Evolutionary conservation across 2,329 filamentous ascomycete species (phyloP), one percentile per base, ranked within the genome.

Genomic region (Daldinia sp.): DNA sequence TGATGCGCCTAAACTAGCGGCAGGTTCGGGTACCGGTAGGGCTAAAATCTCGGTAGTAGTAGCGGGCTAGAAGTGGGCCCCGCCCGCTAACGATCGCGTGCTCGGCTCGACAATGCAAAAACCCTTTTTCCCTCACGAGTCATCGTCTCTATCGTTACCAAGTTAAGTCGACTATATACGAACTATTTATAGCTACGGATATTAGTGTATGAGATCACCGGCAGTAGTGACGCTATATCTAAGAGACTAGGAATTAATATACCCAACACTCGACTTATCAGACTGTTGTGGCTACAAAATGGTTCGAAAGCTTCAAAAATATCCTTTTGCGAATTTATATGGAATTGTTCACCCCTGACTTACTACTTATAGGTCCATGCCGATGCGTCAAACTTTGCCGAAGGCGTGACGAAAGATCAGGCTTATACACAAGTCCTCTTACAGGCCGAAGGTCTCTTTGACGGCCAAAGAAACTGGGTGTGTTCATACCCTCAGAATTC

Each of bases 381-480:
- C 52, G 91, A 94, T 74, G 87, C 91, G 2, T 91, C 90, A 53
- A 92, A 87, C 71, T 94, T 94, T 77, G 82, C 81, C 49, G 73
- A 82, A 11, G 87, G 86, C 67, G 77, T 92, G 63, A 86, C 83
- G 54, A 94, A 94, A 77, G 81, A 86, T 60, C 86, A 91, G 64
- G 90, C 89, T 21, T 94, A 94, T 68, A 82, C 85, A 66, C 91
- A 94, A 71, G 87, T 94, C 1, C 78, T 93, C 10, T 81, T 89
- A 52, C 89, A 93, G 73, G 88, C 90, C 0, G 82, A 85, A 64
- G 87, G 87, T 1, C 80, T 95, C 1, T 87, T 93, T 68, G 83
- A 87, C 21, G 90, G 83, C 5, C 91, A 94, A 74, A 83, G 88
- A 51, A 94, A 94, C 73, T 94, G 92, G 92, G 91, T 94, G 78